Base-by-base conservation (phyloP, 768 basidiomycete species). In the Tephrocybe sp. region DNA sequence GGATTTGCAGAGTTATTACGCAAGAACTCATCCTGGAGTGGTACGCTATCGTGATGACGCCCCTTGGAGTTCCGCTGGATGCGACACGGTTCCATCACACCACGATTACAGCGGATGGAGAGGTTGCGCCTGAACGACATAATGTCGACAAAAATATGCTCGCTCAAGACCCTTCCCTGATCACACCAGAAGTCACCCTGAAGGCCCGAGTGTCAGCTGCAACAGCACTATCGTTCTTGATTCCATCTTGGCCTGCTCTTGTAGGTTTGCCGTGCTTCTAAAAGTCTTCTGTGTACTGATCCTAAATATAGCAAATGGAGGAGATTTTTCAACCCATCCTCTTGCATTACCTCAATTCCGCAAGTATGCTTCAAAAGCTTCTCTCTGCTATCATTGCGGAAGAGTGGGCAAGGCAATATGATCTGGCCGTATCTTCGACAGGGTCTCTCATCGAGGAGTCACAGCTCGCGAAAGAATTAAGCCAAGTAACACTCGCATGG, bases 141-240 rank as follows among this genome's bases (percentile, higher is more conserved):
- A 94, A 97, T 58, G 91, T 98, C 25, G 97, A 99, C 72, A 98
- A 93, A 74, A 88, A 88, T 50, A 93, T 98, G 85, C 74, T 97
- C 19, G 75, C 80, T 4, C 94, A 97, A 62, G 97, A 99, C 63
- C 70, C 93, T 36, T 83, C 91, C 0, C 73, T 99, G 30, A 78
- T 98, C 25, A 74, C 85, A 5, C 68, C 78, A 19, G 93, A 97
- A 59, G 69, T 82, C 4, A 82, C 92, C 30, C 63, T 94, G 49
- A 83, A 88, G 54, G 91, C 91, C 15, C 77, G 94, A 19, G 67
- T 97, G 4, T 82, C 87, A 6, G 79, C 85, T 4, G 86, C 91
- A 1, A 82, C 78, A 1, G 91, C 92, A 2, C 65, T 97, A 22
- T 88, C 92, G 3, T 73, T 78, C 57, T 59, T 91, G 11, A 77